Evolutionary conservation across 306 rosid species (phyloP), one percentile per base, ranked within the genome.

Genomic region (Cicer cuneatum): DNA sequence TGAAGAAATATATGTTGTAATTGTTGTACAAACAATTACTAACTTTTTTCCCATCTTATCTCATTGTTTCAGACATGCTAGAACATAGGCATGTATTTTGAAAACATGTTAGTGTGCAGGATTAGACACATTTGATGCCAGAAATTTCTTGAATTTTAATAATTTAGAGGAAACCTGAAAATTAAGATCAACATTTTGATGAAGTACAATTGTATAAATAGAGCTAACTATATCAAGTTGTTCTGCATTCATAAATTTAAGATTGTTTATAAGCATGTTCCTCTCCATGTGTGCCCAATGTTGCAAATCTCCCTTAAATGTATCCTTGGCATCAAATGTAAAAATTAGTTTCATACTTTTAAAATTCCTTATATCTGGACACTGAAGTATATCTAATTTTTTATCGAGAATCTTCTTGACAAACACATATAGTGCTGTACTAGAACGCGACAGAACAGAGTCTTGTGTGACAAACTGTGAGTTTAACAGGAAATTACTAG

Each of bases 31-130:
- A 60, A 60, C 21, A 16, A 29, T 62, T 35, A 29, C 35, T 4
- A 45, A 63, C 41, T 19, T 56, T 43, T n/a, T 53, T 43, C 8
- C 41, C 19, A 18, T 47, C 24, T 58, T 68, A 33, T 76, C 19
- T 67, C 40, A 8, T 77, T 67, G 69, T 57, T 77, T 54, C 29
- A 68, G 68, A 43, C 49, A 43, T 59, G 56, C 57, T 57, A 47
- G 52, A 35, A 40, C 64, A 11, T 3, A 10, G 15, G 18, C 78
- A 69, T 41, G 38, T 41, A 54, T 49, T 69, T 13, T 68, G 29
- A 58, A 58, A 33, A 40, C 77, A 62, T 49, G 40, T 43, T 60
- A 11, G 35, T 18, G 7, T 57, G 52, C 73, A 73, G 47, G 39
- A 12, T 8, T 53, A 18, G 62, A 60, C 21, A 54, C 49, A 37